Evolutionary conservation across 2,329 filamentous ascomycete species (phyloP).

Genomic region (Teratosphaeria pseudoeucalypti): DNA sequence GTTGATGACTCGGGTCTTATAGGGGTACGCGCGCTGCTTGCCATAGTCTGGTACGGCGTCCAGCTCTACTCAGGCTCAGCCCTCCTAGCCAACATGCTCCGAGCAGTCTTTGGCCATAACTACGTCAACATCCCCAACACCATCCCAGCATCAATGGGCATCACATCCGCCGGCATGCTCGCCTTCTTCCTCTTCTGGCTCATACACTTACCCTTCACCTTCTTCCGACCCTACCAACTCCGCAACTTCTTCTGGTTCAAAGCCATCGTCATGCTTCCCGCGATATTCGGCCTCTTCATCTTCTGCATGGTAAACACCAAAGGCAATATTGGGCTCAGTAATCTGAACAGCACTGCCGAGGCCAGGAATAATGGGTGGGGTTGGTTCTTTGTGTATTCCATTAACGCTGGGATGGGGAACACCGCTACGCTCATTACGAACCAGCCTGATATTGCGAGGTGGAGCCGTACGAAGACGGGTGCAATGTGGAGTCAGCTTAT

Average conservation of each 20-base stretch:
- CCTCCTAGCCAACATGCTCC: conserved; percentile 17
- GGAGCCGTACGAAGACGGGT: conserved; percentile 27
- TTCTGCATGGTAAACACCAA: conserved; percentile 27
- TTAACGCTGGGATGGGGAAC: conserved; percentile 30
- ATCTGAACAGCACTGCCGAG: conserved; percentile 40
- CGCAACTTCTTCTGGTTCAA: conserved; percentile 38
- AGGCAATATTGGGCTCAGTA: conserved; percentile 16
- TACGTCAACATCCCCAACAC: conserved; percentile 27
- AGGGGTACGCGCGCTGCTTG: not conserved
- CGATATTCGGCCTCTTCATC: conserved; percentile 26
- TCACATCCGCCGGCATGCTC: conserved; percentile 26
- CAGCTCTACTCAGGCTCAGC: conserved; percentile 16
- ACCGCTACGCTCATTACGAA: conserved; percentile 39
- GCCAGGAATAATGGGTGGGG: conserved; percentile 18
- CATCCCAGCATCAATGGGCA: conserved; percentile 20
- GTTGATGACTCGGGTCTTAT: no score
- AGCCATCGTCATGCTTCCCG: conserved; percentile 28
- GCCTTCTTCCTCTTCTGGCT: conserved; percentile 26
- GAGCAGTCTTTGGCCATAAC: conserved; percentile 28
- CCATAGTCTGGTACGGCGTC: conserved; percentile 9
- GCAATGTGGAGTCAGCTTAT: conserved; percentile 35
- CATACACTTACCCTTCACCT: conserved; percentile 27
- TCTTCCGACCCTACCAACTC: conserved; percentile 36
- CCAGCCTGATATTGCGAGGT: conserved; percentile 33
- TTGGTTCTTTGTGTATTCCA: conserved; percentile 33